Percentiles rank a stretch among this genome's conserved stretches.
These are phyloP conservation scores for Fragilariopsis cylindrus DNA, from an alignment of 108 stramenopile species.

Conservation along the genomic window DNA sequence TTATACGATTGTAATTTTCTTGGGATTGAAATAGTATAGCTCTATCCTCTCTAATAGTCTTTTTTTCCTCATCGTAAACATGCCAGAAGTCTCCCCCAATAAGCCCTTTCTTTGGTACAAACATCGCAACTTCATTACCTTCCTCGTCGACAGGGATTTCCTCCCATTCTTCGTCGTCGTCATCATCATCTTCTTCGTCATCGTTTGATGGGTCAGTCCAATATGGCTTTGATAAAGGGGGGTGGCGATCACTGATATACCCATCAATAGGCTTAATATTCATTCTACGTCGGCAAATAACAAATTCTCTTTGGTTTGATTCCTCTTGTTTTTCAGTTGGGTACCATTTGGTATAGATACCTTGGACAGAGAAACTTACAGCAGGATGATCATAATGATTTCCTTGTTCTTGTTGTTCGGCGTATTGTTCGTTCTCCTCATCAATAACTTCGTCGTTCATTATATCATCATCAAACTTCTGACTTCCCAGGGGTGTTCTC, in stretches of 20 bases:
- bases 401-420: too few relatives aligned
- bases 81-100: constrained; percentile 6
- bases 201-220: not conserved
- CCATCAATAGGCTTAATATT: not conserved
- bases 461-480: not conserved
- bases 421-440: not conserved
- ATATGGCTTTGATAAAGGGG: too few relatives aligned
- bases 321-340: not conserved
- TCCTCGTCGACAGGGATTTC: not conserved
- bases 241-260: not conserved
- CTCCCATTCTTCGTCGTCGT: not conserved
- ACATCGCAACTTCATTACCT: constrained; percentile 4
- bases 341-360: constrained; percentile 2
- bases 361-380: not conserved
- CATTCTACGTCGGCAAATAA: constrained; percentile 12
- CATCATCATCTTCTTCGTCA: not conserved
- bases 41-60: constrained; percentile 1
- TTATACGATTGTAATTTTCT: constrained; percentile 5
- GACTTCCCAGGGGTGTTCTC: too few relatives aligned
- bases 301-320: not conserved
- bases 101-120: not conserved
- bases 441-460: not conserved
- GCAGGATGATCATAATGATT: not conserved
- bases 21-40: constrained; percentile 11
- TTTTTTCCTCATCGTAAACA: not conserved